Evolutionary conservation across 2,329 filamentous ascomycete species (phyloP), one percentile per base, ranked within the genome.

Genomic region (Emergomyces pasteurianus): DNA sequence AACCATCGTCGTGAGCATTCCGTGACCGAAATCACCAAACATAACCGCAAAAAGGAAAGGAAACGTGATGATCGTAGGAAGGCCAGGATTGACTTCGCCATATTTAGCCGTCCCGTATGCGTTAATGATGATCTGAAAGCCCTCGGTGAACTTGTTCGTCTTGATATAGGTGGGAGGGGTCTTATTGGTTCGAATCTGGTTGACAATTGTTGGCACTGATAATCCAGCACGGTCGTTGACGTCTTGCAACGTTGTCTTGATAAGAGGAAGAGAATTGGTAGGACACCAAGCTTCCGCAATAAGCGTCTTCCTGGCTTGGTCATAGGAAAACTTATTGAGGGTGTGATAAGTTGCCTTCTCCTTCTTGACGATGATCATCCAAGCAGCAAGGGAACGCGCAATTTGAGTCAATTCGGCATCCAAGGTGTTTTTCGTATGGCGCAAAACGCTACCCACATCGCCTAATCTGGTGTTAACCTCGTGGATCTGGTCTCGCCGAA

Each of bases 31-130:
- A 76, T 99, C 94, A 80, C 94, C 95, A 72, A 99, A 99, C 94
- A 99, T 99, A 83, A 99, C 94, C 57, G 94, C 94, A 73, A 99
- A 99, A 64, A 99, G 81, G 81, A 99, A 99, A n/a, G 95, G 94
- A 77, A 99, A 99, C 6, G 94, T 99, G 65, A 99, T 87, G 67
- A 97, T 91, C 58, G 95, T 94, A 43, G 92, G 92, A 26, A 99
- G 82, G 64, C 91, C 92, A 61, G 94, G 94, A 77, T 99, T 99
- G 74, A 96, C 89, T 78, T 99, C 94, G 67, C 89, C 89, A 77
- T 99, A 99, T 66, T 95, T 97, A 63, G 94, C 89, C 49, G 94
- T 96, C 71, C 94, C 95, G 71, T 99, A 99, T 34, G 95, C 94
- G 70, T 99, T 92, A 74, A 99, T 95, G 73, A 99, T 99, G 62